Evolutionary conservation across 2,329 filamentous ascomycete genomes (phyloP).

Genomic region (Teratosphaeria pseudoeucalypti): DNA sequence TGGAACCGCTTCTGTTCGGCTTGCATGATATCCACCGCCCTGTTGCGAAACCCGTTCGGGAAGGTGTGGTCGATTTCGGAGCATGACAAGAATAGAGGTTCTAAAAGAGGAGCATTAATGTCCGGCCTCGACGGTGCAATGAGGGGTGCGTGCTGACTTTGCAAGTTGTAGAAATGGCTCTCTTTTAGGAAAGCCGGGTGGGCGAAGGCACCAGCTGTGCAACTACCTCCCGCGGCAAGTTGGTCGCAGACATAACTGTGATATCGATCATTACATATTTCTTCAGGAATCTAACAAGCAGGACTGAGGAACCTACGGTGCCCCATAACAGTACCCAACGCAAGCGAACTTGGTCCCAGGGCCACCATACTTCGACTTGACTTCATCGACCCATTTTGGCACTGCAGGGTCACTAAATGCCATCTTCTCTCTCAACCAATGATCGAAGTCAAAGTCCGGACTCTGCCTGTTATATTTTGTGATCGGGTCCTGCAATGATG

Average conservation of each 20-base stretch:
- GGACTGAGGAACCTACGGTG: slow-evolving; percentile 33
- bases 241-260: slow-evolving; percentile 17
- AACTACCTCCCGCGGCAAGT: slow-evolving; percentile 26
- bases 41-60: slow-evolving; percentile 26
- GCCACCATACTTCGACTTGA: slow-evolving; percentile 9
- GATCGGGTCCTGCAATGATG: slow-evolving; percentile 6
- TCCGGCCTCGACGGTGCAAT: background rate
- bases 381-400: slow-evolving; percentile 9
- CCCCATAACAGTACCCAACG: slow-evolving; percentile 23
- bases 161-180: slow-evolving; percentile 32
- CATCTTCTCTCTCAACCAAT: slow-evolving; percentile 9
- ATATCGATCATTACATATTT: background rate
- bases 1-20: slow-evolving; percentile 27
- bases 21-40: slow-evolving; percentile 35
- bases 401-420: slow-evolving; percentile 5
- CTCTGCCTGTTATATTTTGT: slow-evolving; percentile 9
- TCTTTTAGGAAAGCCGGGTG: slow-evolving; percentile 43
- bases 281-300: background rate
- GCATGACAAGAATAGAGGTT: slow-evolving; percentile 38
- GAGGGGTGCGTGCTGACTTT: slow-evolving; percentile 17
- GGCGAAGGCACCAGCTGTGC: slow-evolving; percentile 39
- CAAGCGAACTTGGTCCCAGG: slow-evolving; percentile 8
- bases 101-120: background rate
- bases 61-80: slow-evolving; percentile 39
- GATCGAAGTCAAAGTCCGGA: slow-evolving; percentile 11